Base-by-base conservation (phyloP, 2,329 filamentous ascomycete species). In the Alternaria ventricosa region DNA sequence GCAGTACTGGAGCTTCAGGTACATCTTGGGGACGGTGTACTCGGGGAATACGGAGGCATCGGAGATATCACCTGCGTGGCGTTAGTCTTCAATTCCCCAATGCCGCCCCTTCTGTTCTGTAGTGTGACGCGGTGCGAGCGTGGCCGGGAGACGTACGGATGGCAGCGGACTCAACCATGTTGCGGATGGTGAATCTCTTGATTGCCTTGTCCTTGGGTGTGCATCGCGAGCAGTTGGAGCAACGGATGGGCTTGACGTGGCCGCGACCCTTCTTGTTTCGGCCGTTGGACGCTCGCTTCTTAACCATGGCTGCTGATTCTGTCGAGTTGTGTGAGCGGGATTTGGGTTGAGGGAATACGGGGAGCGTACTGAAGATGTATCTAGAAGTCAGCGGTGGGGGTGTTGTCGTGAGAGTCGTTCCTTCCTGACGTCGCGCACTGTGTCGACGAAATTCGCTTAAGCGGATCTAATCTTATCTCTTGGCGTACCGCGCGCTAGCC, bases 1-100 rank as follows among this genome's bases (percentile, higher is more conserved):
- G 86, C 96, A 99, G 93, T 99, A 99, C 89, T 99, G 96, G 85
- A 99, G 92, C 92, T 99, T 99, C 87, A 99, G 89, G 93, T 99
- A 99, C 96, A 99, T 99, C 93, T 99, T 99, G 87, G 96, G 96
- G 82, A 99, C 95, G 79, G 94, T 94, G 90, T 99, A 99, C 88
- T 99, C 96, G 81, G 92, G 85, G 87, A 98, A 99, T 86, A 99
- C 96, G 82, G 96, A 98, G 82, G 96, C 96, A 85, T 99, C 96
- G 76, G 94, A 97, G 88, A 99, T 99, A 93, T 99, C 96, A 94
- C 96, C 96, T 98, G 81, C 62, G 63, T 23, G 30, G 54, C 64
- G 69, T 78, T 66, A 76, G 72, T 61, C 49, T 45, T 59, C 70
- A 43, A 66, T 55, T 53, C 51, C 49, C 60, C 62, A 70, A 45